Base-by-base conservation (phyloP, 345 rosid species). In the Citrus australasica region DNA sequence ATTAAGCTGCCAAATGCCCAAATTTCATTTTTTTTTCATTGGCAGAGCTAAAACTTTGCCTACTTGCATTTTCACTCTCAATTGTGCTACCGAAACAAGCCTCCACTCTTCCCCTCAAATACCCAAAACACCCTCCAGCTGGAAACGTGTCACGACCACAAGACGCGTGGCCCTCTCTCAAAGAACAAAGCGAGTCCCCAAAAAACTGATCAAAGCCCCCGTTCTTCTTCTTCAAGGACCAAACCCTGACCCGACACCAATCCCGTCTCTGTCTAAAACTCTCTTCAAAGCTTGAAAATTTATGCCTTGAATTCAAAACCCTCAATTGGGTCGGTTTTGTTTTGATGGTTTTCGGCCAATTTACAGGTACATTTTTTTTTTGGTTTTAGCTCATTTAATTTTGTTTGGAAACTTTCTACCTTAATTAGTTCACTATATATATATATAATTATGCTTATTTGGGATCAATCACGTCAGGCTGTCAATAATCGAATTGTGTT, bases 21-120 rank as follows among this genome's bases (percentile, higher is more conserved):
- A 46, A 42, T 42, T 10, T 42, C 48, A 9, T 11, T 0, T 3
- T 46, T 46, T 10, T 46, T 46, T 46, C 51, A 13, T 10, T 42
- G 48, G 48, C 48, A 11, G 48, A 42, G 48, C 48, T 42, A 3
- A 10, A 42, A 42, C 48, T 9, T 11, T 3, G 51, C 51, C 51
- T 13, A 38, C 67, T 40, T n/a, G 74, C 69, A 73, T 32, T 61
- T 75, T 56, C 79, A 51, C 82, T 69, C 66, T 56, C 82, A 24
- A 46, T 58, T 9, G 17, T 42, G 11, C 51, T 66, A 4, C 78
- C 73, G 33, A 58, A 40, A 56, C 27, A 3, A 5, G 19, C 82
- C 74, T 60, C 32, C 11, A 16, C 25, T 14, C n/a, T 24, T 0
- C 11, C 27, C 6, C 4, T 2, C 4, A 27, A 51, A 75, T 63